A percentile compares a stretch with the other conserved stretches of the same genome.
These are phyloP conservation scores for Pyrenophora seminiperda DNA, from an alignment of 2,329 filamentous ascomycete genomes.

Conservation along the genomic window DNA sequence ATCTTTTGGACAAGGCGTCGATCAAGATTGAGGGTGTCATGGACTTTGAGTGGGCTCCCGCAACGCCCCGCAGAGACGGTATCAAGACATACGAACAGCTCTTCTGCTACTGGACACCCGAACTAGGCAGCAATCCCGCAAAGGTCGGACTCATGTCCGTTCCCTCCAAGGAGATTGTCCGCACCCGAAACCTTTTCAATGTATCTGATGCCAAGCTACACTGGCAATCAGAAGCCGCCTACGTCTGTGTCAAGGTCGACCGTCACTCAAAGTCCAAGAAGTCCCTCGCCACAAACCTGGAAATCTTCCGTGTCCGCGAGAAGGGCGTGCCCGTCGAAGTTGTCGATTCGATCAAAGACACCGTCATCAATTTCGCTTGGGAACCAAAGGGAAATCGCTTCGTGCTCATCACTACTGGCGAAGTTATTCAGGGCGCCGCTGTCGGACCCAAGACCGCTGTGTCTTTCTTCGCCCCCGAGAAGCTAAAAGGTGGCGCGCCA, in stretches of 20 bases:
- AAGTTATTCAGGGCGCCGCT: conserved; percentile 76
- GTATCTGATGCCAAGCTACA: conserved; percentile 97
- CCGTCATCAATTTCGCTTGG: conserved; percentile 99
- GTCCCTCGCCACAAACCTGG: conserved; percentile 92
- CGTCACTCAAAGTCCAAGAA: conserved; percentile 99
- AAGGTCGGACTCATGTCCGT: conserved; percentile 97
- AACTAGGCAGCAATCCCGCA: conserved; percentile 96
- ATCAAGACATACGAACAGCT: conserved; percentile 94
- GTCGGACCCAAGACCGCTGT: conserved; percentile 93
- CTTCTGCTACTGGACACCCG: conserved; percentile 98
- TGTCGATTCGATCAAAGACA: conserved; percentile 96
- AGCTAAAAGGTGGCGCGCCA: conserved; percentile 76
- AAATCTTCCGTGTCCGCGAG: conserved; percentile 96
- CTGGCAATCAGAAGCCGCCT: conserved; percentile 94
- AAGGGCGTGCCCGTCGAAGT: conserved; percentile 99
- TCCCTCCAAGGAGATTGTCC: conserved; percentile 90
- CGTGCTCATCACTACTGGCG: conserved; percentile 92
- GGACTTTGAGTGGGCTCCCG: conserved; percentile 97
- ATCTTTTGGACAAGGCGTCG: conserved; percentile 83
- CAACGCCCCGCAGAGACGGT: conserved; percentile 78
- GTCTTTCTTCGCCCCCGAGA: conserved; percentile 96
- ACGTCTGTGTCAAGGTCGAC: conserved; percentile 98
- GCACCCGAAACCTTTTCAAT: conserved; percentile 96
- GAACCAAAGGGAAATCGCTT: conserved; percentile 98
- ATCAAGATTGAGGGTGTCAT: conserved; percentile 96